Conservation (phyloP, 225 moss, liverwort and hornwort species). For the Rhytidiadelphus loreus region DNA sequence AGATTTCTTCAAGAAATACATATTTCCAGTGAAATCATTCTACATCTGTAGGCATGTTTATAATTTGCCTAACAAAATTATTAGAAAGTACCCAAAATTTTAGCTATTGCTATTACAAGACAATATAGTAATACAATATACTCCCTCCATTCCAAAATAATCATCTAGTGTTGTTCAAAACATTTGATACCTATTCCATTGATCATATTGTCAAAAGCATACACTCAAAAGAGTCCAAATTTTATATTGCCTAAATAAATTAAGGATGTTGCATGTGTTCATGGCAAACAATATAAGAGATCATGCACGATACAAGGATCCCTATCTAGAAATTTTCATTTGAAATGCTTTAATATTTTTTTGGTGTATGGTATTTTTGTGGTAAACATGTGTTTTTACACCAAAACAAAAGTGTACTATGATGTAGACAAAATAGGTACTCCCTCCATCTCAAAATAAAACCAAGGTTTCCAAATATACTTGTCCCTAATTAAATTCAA, state of each 20-base stretch:
- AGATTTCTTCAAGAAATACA: background rate
- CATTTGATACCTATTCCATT: background rate
- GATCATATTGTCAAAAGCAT: background rate
- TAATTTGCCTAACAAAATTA: background rate
- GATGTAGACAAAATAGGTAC: fast-evolving
- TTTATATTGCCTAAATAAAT: background rate
- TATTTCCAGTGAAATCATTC: fast-evolving
- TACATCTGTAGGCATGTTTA: background rate
- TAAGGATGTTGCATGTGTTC: background rate
- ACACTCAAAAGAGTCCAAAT: background rate
- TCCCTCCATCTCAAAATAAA: too few species aligned
- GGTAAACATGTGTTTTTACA: fast-evolving
- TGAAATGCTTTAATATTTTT: background rate
- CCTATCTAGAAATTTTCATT: fast-evolving
- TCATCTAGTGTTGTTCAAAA: background rate
- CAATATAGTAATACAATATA: background rate
- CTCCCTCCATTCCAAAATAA: background rate
- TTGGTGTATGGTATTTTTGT: background rate
- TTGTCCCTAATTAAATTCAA: too few species aligned
- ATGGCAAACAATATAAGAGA: background rate
- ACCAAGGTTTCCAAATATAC: too few species aligned
- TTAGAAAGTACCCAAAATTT: fast-evolving
- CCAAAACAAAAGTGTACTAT: background rate
- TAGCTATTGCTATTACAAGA: background rate
- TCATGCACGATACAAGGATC: fast-evolving